A percentile compares a stretch with the other conserved stretches of the same genome.
Evolutionary conservation across 225 moss, liverwort and hornwort species (phyloP).

Genomic region (Asterella californica): DNA sequence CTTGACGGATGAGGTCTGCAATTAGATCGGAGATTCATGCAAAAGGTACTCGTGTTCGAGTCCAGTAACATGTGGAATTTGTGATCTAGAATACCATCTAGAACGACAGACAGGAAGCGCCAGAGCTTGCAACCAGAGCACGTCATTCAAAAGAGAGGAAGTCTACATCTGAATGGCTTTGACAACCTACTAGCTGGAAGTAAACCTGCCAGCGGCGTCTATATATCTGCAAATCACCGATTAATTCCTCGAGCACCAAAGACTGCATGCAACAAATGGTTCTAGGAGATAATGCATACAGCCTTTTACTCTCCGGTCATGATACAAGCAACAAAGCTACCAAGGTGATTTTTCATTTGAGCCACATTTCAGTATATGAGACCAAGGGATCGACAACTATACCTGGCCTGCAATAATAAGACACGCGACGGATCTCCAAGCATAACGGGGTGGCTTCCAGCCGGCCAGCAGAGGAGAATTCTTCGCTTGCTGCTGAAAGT

Average conservation of each 20-base stretch:
- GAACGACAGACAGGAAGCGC: neutral
- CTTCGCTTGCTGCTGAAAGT: slow-evolving; percentile 19
- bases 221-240: neutral
- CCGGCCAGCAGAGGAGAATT: slow-evolving; percentile 52
- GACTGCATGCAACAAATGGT: neutral
- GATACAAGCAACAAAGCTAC: neutral
- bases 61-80: neutral
- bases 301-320: neutral
- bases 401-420: slow-evolving; percentile 95
- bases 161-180: neutral
- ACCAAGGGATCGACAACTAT: neutral
- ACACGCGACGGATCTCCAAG: slow-evolving; percentile 88
- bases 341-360: neutral
- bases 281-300: neutral
- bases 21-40: neutral
- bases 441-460: slow-evolving; percentile 88
- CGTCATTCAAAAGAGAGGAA: neutral
- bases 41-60: neutral
- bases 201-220: neutral
- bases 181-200: neutral
- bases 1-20: neutral
- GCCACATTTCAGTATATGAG: too few species aligned
- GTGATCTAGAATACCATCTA: neutral
- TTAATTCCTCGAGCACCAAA: neutral
- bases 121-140: neutral